Percentiles rank a stretch among this genome's conserved stretches.
Evolutionary conservation across 768 basidiomycete genomes (phyloP).

Genomic region (Mycena amicta): DNA sequence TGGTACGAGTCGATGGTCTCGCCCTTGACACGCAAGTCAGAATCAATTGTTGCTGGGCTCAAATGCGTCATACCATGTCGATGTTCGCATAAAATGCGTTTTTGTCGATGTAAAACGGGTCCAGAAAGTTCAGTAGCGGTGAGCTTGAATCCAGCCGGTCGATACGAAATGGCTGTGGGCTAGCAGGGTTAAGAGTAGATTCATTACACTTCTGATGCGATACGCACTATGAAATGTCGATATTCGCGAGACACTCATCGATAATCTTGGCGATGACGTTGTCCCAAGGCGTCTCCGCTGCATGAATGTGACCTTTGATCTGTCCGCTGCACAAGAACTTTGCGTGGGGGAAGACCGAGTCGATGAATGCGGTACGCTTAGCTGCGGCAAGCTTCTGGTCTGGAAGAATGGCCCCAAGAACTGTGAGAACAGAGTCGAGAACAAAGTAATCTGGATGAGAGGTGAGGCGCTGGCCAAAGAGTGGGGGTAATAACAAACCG

Average conservation of each 20-base stretch:
- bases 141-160: conserved; percentile 4
- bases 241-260: conserved; percentile 11
- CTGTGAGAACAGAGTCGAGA: conserved; percentile 11
- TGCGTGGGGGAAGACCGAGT: conserved; percentile 9
- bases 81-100: conserved; percentile 15
- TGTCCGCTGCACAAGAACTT: conserved; percentile 12
- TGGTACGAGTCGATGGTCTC: conserved; percentile 11
- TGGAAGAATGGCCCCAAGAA: conserved; percentile 12
- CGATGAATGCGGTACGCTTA: conserved; percentile 15
- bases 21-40: not conserved
- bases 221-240: conserved; percentile 17
- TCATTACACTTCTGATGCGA: not conserved
- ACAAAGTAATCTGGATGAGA: conserved; percentile 7
- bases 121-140: conserved; percentile 5
- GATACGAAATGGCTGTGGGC: conserved; percentile 23
- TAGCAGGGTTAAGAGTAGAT: not conserved
- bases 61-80: conserved; percentile 1
- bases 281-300: conserved; percentile 10
- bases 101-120: conserved; percentile 22
- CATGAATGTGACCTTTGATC: conserved; percentile 14
- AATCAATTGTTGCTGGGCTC: not conserved
- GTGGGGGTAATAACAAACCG: not conserved
- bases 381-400: not conserved
- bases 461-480: not conserved
- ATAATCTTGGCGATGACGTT: conserved; percentile 10